These are phyloP conservation scores for Neurospora sp. DNA, from an alignment of 495 filamentous ascomycete species.

Conservation along the genomic window DNA sequence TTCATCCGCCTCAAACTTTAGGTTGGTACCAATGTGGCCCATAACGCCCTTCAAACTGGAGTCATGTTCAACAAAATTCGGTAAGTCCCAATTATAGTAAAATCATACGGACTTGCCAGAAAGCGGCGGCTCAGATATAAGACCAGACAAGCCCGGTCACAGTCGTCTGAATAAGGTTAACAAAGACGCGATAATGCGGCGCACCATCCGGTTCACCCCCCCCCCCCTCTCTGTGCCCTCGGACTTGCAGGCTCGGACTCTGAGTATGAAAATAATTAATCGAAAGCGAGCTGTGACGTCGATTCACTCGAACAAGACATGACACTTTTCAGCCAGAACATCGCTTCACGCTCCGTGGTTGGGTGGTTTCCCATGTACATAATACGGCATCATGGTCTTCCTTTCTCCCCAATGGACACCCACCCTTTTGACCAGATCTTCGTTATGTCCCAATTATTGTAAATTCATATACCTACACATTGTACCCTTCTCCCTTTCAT, in stretches of 20 bases:
- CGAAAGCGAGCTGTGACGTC: not conserved
- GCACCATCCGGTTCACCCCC: not conserved
- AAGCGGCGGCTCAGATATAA: not conserved
- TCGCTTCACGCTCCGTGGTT: not conserved
- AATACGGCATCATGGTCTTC: not conserved
- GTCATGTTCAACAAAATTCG: not conserved
- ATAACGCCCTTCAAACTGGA: not conserved
- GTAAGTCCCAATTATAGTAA: not conserved
- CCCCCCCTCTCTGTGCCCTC: not conserved
- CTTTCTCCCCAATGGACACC: not conserved
- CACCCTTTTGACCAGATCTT: not conserved
- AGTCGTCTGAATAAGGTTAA: slow-evolving; percentile 29
- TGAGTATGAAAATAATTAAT: not conserved
- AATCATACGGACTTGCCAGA: not conserved
- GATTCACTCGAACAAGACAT: not conserved
- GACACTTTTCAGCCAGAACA: not conserved
- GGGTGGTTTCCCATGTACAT: not conserved
- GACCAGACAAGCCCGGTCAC: not conserved
- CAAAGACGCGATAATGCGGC: slow-evolving; percentile 3
- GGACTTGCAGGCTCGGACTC: not conserved
- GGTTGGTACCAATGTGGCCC: not conserved
- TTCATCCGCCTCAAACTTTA: not conserved
- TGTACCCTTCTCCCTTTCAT: not conserved
- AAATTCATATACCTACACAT: not conserved
- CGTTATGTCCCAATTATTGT: not conserved